phyloP scores from a whole-genome alignment of 1,284 basidiomycete genomes.

The Marasmius sp. region DNA sequence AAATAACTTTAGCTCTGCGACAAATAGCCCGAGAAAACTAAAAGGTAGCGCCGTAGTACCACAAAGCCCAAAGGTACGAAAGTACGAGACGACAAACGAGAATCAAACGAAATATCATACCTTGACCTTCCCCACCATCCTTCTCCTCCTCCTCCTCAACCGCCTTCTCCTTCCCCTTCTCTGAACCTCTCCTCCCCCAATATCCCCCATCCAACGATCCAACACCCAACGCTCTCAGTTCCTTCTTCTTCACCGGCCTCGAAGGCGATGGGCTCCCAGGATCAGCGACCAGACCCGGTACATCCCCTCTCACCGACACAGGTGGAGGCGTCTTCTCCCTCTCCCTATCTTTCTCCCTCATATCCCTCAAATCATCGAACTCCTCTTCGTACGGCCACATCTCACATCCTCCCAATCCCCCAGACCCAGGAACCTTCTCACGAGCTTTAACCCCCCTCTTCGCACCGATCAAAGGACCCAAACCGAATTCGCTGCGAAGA shows the following conservation, averaged over 20 bases:
- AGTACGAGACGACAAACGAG: too few species aligned
- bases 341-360: too few species aligned
- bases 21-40: not conserved
- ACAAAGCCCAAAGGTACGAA: not conserved
- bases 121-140: not conserved
- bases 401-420: slow-evolving; percentile 66
- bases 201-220: slow-evolving; percentile 21
- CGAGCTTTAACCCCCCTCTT: slow-evolving; percentile 66
- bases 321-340: not conserved
- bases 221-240: not conserved
- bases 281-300: too few species aligned
- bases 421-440: slow-evolving; percentile 50
- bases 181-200: slow-evolving; percentile 20
- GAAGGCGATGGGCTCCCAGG: not conserved
- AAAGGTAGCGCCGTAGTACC: not conserved
- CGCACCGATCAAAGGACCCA: slow-evolving; percentile 70
- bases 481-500: slow-evolving; percentile 35
- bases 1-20: not conserved
- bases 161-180: slow-evolving; percentile 27
- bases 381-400: slow-evolving; percentile 31
- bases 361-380: not conserved
- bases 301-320: not conserved
- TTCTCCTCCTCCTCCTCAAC: slow-evolving; percentile 11
- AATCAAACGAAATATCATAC: not conserved
- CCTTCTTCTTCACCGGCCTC: not conserved